A percentile compares a stretch with the other conserved stretches of the same genome.
phyloP scores from a whole-genome alignment of 75 land plant species.

The Chamaecyparis obtusa region DNA sequence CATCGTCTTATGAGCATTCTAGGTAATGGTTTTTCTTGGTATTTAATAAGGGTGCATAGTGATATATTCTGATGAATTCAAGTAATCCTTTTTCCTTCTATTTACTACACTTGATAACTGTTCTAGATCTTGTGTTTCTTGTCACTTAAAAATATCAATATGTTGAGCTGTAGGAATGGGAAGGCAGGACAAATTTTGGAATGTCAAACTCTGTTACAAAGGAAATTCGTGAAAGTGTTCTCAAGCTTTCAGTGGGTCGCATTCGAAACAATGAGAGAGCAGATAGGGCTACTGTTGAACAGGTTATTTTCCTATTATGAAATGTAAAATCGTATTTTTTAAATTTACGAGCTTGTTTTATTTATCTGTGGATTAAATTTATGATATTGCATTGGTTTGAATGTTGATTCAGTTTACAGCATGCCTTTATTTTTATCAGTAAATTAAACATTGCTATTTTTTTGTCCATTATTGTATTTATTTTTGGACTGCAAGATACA shows the following conservation, averaged over 20 bases:
- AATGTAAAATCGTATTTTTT: neutral
- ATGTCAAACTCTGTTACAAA: constrained; percentile 96
- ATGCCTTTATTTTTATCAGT: neutral
- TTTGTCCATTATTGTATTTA: neutral
- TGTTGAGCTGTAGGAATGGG: constrained; percentile 66
- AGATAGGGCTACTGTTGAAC: constrained; percentile 96
- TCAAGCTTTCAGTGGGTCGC: constrained; percentile 73
- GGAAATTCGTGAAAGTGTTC: constrained; percentile 78
- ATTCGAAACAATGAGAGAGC: constrained; percentile 71
- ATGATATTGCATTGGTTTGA: neutral
- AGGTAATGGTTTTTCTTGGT: neutral
- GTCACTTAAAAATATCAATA: constrained; percentile 1
- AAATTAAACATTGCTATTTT: neutral
- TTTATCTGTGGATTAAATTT: neutral
- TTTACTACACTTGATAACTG: neutral
- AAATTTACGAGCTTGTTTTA: neutral
- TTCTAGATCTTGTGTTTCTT: constrained; percentile 9
- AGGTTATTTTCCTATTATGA: constrained; percentile 36
- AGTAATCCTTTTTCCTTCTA: neutral
- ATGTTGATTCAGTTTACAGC: neutral
- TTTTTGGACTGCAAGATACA: neutral
- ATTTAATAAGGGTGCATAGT: neutral
- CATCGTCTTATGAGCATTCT: neutral
- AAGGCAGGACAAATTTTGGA: constrained; percentile 57
- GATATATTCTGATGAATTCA: neutral